A percentile compares a stretch with the other conserved stretches of the same genome.
These are phyloP conservation scores for Anthracocystis walkeri DNA, from an alignment of 1,284 basidiomycete genomes.

Conservation along the genomic window DNA sequence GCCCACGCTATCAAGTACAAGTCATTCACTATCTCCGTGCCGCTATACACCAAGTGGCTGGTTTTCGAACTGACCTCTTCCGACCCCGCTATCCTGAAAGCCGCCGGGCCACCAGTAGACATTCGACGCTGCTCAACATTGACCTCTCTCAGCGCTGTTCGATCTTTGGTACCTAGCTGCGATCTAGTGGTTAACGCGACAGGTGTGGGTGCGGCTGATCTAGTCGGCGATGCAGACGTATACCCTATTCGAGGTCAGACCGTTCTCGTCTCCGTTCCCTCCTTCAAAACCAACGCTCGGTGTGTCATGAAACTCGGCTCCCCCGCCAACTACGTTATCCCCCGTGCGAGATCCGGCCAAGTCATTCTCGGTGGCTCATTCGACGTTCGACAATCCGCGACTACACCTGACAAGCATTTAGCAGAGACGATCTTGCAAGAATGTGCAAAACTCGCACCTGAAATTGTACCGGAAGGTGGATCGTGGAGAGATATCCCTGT, in stretches of 20 bases:
- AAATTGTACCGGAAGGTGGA: conserved; percentile 45
- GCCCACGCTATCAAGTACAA: conserved; percentile 47
- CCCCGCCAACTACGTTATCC: conserved; percentile 73
- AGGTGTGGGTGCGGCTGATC: conserved; percentile 67
- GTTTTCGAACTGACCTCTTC: conserved; percentile 42
- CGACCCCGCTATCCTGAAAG: conserved; percentile 8
- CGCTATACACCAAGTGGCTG: conserved; percentile 56
- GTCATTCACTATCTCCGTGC: conserved; percentile 55
- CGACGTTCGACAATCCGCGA: conserved; percentile 62
- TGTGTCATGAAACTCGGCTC: conserved; percentile 53
- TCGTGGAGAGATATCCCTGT: conserved; percentile 53
- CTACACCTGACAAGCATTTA: conserved; percentile 70
- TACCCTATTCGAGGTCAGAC: conserved; percentile 89
- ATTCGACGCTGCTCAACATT: conserved; percentile 42
- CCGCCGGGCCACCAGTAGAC: conserved; percentile 44
- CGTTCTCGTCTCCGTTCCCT: conserved; percentile 80
- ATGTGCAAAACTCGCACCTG: conserved; percentile 48
- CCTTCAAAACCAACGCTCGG: conserved; percentile 43
- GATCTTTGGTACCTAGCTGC: conserved; percentile 21
- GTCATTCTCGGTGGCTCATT: conserved; percentile 76
- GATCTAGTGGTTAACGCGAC: conserved; percentile 72
- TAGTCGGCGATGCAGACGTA: conserved; percentile 79
- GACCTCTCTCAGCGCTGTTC: conserved; percentile 24
- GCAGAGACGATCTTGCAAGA: conserved; percentile 73
- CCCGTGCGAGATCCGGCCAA: conserved; percentile 72